Evolutionary conservation across 768 basidiomycete species (phyloP).

Genomic region (Phlebiopsis gigantea): DNA sequence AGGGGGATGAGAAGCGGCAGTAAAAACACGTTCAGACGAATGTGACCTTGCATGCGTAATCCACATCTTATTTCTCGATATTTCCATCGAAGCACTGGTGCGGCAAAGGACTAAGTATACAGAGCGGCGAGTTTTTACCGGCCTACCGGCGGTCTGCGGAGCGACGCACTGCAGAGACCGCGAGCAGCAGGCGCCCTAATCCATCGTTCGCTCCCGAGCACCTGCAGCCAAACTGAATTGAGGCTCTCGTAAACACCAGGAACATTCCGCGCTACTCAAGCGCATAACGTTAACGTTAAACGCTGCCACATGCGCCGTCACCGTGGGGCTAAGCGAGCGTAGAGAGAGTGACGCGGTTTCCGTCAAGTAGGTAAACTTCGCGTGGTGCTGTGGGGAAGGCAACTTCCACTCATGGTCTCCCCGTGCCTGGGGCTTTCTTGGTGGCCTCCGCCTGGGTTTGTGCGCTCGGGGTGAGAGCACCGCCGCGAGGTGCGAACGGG

Average conservation of each 20-base stretch:
- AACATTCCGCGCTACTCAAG: not conserved
- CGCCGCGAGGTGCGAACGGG: constrained; percentile 19
- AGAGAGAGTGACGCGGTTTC: not conserved
- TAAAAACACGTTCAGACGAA: constrained; percentile 65
- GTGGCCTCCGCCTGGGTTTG: constrained; percentile 7
- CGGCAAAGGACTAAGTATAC: not conserved
- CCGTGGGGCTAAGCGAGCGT: not conserved
- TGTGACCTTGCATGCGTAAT: constrained; percentile 5
- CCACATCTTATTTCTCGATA: not conserved
- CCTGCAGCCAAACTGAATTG: not conserved
- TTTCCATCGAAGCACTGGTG: not conserved
- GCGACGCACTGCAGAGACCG: too few relatives aligned
- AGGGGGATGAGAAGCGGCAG: constrained; percentile 84
- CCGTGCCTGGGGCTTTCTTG: constrained; percentile 5
- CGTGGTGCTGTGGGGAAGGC: not conserved
- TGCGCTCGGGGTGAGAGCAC: not conserved
- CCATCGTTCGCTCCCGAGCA: not conserved
- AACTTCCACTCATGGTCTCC: not conserved
- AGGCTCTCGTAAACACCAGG: not conserved
- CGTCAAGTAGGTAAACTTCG: not conserved
- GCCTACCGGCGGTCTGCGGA: too few relatives aligned
- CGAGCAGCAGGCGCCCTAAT: too few relatives aligned
- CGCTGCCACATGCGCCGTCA: not conserved
- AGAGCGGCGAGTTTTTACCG: too few relatives aligned
- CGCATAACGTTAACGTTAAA: not conserved